Conservation (phyloP, 257 asterid genomes). For the Plantago major region DNA sequence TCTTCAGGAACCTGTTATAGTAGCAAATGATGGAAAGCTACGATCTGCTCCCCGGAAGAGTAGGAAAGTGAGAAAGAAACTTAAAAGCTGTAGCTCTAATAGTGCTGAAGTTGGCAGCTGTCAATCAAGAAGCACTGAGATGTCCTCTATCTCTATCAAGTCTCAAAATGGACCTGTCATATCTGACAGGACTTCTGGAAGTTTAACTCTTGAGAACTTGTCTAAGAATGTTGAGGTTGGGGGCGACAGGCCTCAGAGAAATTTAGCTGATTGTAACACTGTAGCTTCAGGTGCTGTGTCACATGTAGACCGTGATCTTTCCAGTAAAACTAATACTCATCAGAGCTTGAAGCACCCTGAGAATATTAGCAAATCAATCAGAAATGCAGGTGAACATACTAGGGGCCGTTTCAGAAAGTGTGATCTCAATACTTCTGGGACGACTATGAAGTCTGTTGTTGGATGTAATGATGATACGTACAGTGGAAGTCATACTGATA, state of each 20-base stretch:
- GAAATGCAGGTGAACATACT: conserved; percentile 29
- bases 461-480: conserved; percentile 30
- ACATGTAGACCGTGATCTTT: conserved; percentile 23
- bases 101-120: conserved; percentile 39
- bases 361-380: conserved; percentile 23
- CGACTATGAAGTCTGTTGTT: conserved; percentile 31
- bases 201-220: conserved; percentile 29
- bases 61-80: conserved; percentile 72
- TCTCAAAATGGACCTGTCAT: conserved; percentile 33
- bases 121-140: conserved; percentile 39
- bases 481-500: conserved; percentile 29
- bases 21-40: conserved; percentile 42
- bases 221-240: conserved; percentile 30
- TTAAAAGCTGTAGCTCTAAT: conserved; percentile 41
- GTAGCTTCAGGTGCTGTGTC: conserved; percentile 20
- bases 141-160: conserved; percentile 32
- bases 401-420: conserved; percentile 25
- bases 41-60: conserved; percentile 65
- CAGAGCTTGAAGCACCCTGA: conserved; percentile 32
- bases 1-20: conserved; percentile 69
- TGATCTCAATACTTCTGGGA: conserved; percentile 31
- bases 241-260: conserved; percentile 30
- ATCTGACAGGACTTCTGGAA: conserved; percentile 40
- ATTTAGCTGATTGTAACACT: conserved; percentile 20
- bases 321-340: conserved; percentile 26